Conservation (phyloP, 495 filamentous ascomycete genomes). For the Halenospora varia region DNA sequence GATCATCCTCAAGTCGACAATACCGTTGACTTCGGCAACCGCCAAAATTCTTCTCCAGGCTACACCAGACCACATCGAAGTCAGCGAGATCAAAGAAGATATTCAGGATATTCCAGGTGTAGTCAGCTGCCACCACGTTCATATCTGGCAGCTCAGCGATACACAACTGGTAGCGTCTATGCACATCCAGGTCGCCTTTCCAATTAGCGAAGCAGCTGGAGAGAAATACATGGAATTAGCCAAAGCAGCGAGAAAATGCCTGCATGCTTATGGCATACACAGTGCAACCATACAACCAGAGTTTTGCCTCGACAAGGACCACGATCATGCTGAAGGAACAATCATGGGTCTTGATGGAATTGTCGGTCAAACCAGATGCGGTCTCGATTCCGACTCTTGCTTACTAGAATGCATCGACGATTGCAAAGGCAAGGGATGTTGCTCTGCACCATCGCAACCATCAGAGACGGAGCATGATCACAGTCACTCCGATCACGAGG, state of each 20-base stretch:
- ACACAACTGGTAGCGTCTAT: constrained; percentile 88
- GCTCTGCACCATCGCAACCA: constrained; percentile 32
- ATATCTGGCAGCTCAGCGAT: constrained; percentile 96
- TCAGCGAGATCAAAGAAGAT: constrained; percentile 89
- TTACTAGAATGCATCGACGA: constrained; percentile 83
- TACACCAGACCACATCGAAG: constrained; percentile 77
- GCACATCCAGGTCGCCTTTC: constrained; percentile 81
- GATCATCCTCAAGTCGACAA: constrained; percentile 87
- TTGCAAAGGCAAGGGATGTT: constrained; percentile 74
- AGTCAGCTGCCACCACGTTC: constrained; percentile 86
- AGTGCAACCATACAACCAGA: constrained; percentile 98
- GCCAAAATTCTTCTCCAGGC: constrained; percentile 94
- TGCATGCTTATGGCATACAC: constrained; percentile 95
- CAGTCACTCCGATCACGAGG: constrained; percentile 24
- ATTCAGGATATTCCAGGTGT: constrained; percentile 81
- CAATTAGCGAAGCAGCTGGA: constrained; percentile 62
- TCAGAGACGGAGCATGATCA: constrained; percentile 14
- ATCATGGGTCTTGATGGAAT: constrained; percentile 26
- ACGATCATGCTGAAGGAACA: constrained; percentile 30
- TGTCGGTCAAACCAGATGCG: constrained; percentile 30
- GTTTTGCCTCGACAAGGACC: constrained; percentile 61
- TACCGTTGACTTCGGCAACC: constrained; percentile 89
- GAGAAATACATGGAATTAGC: constrained; percentile 89
- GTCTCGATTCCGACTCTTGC: constrained; percentile 54
- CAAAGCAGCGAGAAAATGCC: constrained; percentile 69